Evolutionary conservation across 306 rosid genomes (phyloP).

Genomic region (Vicia sativa): DNA sequence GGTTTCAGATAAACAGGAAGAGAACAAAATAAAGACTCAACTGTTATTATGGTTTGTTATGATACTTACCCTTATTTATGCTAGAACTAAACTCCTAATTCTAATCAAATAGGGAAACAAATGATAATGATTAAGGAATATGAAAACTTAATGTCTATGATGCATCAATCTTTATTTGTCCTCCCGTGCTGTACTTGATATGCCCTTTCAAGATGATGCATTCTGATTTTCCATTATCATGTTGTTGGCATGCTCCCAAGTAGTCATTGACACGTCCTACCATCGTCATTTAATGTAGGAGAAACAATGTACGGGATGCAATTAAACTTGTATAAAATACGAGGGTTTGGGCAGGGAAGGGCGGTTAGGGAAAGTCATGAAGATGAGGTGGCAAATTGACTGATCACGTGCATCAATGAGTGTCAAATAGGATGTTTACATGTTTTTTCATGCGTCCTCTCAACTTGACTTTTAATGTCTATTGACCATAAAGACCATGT

Average conservation of each 20-base stretch:
- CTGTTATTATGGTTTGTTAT: neutral
- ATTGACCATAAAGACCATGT: neutral
- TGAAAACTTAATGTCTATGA: too few relatives aligned
- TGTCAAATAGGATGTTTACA: neutral
- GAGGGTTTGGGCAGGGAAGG: neutral
- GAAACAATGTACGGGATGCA: neutral
- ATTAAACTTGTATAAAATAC: neutral
- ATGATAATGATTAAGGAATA: too few relatives aligned
- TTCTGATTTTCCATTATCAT: neutral
- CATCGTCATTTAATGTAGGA: conserved; percentile 3
- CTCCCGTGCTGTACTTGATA: too few relatives aligned
- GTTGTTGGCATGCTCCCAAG: neutral
- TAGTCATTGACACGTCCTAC: neutral
- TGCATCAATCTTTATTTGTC: too few relatives aligned
- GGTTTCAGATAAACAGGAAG: neutral
- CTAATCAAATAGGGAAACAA: neutral
- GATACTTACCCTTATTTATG: neutral
- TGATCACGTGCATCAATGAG: neutral
- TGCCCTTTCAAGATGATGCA: too few relatives aligned
- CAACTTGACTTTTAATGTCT: neutral
- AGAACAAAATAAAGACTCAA: neutral
- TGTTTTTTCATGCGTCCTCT: neutral
- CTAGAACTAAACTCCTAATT: conserved; percentile 2
- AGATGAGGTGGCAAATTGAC: neutral
- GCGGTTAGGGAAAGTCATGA: neutral